Conservation (phyloP, 2,329 filamentous ascomycete genomes). For the Colletotrichum falcatum region DNA sequence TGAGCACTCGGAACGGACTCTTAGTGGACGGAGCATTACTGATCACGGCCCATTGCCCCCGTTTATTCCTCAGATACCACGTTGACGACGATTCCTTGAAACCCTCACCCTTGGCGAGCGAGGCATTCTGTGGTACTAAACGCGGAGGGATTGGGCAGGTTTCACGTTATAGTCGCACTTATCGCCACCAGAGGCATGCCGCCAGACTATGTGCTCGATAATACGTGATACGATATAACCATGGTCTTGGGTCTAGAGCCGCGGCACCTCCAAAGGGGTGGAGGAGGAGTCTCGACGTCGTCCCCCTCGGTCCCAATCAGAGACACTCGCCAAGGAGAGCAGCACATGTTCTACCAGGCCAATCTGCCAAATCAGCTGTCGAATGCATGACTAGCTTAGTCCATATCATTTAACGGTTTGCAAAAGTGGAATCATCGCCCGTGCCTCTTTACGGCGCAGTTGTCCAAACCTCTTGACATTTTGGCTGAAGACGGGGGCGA, state of each 20-base stretch:
- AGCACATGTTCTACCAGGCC: not conserved
- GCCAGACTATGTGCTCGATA: not conserved
- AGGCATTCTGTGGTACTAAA: not conserved
- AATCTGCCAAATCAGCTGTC: not conserved
- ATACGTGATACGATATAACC: not conserved
- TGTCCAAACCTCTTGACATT: not conserved
- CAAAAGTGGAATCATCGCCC: conserved; percentile 3
- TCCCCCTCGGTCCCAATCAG: no score
- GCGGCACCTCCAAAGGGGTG: not conserved
- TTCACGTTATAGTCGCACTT: not conserved
- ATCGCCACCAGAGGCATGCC: not conserved
- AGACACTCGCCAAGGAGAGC: not conserved
- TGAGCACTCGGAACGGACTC: not conserved
- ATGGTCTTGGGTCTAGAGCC: not conserved
- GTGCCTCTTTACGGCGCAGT: not conserved
- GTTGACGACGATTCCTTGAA: not conserved
- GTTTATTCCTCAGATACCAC: not conserved
- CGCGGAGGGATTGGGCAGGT: not conserved
- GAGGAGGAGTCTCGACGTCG: no score
- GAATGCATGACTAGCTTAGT: not conserved
- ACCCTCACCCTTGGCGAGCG: not conserved
- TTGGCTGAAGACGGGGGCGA: not conserved
- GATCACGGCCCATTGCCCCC: not conserved
- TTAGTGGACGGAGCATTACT: not conserved
- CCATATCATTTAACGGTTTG: not conserved